A percentile compares a stretch with the other conserved stretches of the same genome.
phyloP scores from a whole-genome alignment of 768 basidiomycete genomes.

The Leccinellum rugosiceps region DNA sequence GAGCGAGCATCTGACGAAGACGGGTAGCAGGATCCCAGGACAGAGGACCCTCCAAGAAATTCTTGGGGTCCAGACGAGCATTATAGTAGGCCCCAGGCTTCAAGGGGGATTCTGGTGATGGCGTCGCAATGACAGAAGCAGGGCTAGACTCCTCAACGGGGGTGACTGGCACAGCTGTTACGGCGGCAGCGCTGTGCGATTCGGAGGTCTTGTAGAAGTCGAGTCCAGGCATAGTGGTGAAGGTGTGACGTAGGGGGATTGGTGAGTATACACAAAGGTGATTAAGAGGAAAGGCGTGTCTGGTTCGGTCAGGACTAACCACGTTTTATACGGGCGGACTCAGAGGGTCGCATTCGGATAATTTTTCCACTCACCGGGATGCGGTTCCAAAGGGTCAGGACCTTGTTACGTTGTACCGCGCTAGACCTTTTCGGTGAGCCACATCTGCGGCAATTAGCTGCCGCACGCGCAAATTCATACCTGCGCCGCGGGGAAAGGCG shows the following conservation, averaged over 20 bases:
- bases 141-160: conserved; percentile 3
- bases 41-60: conserved; percentile 66
- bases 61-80: conserved; percentile 63
- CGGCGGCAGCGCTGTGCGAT: not conserved
- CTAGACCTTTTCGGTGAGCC: conserved; percentile 8
- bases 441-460: not conserved
- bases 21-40: conserved; percentile 69
- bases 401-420: conserved; percentile 23
- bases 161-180: not conserved
- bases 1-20: conserved; percentile 63
- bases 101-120: conserved; percentile 10
- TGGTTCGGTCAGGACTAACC: not conserved
- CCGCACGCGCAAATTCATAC: conserved; percentile 7
- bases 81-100: conserved; percentile 52
- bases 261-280: conserved; percentile 23
- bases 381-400: conserved; percentile 21
- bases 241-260: conserved; percentile 1
- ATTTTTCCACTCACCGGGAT: conserved; percentile 8
- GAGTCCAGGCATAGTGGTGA: conserved; percentile 32
- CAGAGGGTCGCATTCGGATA: conserved; percentile 8
- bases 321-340: conserved; percentile 20
- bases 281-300: conserved; percentile 10
- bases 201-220: conserved; percentile 29
- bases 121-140: not conserved
- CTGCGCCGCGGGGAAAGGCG: conserved; percentile 24